phyloP scores from a whole-genome alignment of 2,329 filamentous ascomycete species.

The Cladosporium colombiae region DNA sequence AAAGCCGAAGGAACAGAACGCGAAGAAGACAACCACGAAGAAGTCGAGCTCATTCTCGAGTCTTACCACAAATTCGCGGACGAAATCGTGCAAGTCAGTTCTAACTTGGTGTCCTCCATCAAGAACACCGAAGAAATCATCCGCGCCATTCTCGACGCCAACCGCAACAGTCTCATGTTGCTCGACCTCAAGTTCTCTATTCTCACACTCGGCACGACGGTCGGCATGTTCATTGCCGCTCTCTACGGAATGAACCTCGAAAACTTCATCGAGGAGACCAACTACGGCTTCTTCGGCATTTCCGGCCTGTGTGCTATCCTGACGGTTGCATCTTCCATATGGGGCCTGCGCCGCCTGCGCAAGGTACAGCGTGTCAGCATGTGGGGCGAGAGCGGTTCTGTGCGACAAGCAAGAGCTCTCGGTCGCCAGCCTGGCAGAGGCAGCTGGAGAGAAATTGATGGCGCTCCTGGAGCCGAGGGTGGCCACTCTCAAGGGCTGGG shows the following conservation, averaged over 20 bases:
- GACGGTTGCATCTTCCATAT: slow-evolving; percentile 76
- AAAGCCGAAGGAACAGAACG: slow-evolving; percentile 73
- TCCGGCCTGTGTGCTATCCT: slow-evolving; percentile 69
- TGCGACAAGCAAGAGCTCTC: slow-evolving; percentile 20
- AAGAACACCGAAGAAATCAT: slow-evolving; percentile 98
- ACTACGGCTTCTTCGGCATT: slow-evolving; percentile 79
- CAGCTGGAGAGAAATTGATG: slow-evolving; percentile 34
- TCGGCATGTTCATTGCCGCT: slow-evolving; percentile 93
- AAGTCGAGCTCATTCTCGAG: slow-evolving; percentile 94
- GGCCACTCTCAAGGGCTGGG: slow-evolving; percentile 26
- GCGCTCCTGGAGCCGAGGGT: slow-evolving; percentile 10
- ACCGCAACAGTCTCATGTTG: slow-evolving; percentile 97
- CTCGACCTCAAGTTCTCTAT: slow-evolving; percentile 96
- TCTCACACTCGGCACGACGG: slow-evolving; percentile 88
- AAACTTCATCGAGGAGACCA: slow-evolving; percentile 95
- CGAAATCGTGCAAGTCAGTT: slow-evolving; percentile 93
- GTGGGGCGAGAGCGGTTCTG: slow-evolving; percentile 62
- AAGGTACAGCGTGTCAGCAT: slow-evolving; percentile 87
- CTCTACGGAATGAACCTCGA: slow-evolving; percentile 99
- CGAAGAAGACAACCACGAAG: slow-evolving; percentile 84
- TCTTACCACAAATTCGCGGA: slow-evolving; percentile 98
- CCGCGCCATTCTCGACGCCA: slow-evolving; percentile 94
- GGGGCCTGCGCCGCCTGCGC: slow-evolving; percentile 79
- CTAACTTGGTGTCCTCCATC: slow-evolving; percentile 90
- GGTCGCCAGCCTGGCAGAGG: slow-evolving; percentile 28